Evolutionary conservation across 371 early-diverging fungal species (phyloP).

Genomic region (Nematocida sp.): DNA sequence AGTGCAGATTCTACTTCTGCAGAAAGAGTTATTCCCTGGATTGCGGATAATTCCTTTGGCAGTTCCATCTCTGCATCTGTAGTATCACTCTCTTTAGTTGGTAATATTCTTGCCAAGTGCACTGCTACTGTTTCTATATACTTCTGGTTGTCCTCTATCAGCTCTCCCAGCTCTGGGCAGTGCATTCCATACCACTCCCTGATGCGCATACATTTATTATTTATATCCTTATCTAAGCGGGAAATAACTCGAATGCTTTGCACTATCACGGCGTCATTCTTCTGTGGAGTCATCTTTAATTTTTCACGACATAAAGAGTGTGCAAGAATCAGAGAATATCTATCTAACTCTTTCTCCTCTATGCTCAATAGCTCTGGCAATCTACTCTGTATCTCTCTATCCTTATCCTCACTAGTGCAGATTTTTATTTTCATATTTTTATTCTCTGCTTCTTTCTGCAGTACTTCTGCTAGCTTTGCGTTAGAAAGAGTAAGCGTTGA

Average conservation of each 20-base stretch:
- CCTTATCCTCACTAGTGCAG: slow-evolving; percentile 6
- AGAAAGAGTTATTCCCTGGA: neutral
- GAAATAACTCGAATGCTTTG: slow-evolving; percentile 84
- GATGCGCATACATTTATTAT: slow-evolving; percentile 88
- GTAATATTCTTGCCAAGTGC: slow-evolving; percentile 25
- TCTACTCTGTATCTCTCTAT: slow-evolving; percentile 42
- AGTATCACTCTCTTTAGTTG: neutral
- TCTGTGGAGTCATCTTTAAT: slow-evolving; percentile 32
- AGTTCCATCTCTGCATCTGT: slow-evolving; percentile 45
- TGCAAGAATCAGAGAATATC: slow-evolving; percentile 35
- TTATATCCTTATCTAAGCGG: slow-evolving; percentile 88
- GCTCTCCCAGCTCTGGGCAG: slow-evolving; percentile 81
- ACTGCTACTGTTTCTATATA: slow-evolving; percentile 74
- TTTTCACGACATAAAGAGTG: slow-evolving; percentile 45
- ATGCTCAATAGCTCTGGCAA: slow-evolving; percentile 39
- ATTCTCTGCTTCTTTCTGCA: neutral
- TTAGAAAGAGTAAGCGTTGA: slow-evolving; percentile 12
- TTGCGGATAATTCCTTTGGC: neutral
- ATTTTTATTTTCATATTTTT: neutral
- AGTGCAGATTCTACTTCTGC: slow-evolving; percentile 28
- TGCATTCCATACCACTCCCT: slow-evolving; percentile 90
- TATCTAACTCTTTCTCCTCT: slow-evolving; percentile 30
- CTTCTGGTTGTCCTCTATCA: slow-evolving; percentile 76
- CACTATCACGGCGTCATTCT: slow-evolving; percentile 81
- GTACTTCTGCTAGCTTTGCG: slow-evolving; percentile 16